These are phyloP conservation scores for Diaporthe amygdali DNA, from an alignment of 2,329 filamentous ascomycete species.

Conservation along the genomic window DNA sequence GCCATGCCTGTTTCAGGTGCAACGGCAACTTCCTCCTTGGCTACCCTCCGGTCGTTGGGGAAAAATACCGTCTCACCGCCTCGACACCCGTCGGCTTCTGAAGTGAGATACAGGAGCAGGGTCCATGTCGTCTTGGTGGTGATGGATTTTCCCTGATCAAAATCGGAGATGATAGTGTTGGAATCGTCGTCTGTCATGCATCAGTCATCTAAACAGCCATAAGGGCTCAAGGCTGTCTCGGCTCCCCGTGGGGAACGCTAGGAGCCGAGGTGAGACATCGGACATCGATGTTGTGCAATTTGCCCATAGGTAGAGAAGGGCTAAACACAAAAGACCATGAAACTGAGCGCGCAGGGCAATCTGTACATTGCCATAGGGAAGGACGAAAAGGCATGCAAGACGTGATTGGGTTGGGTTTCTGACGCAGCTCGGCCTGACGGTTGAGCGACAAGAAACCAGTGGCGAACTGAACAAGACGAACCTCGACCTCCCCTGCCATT, in stretches of 20 bases:
- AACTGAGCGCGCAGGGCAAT: background rate
- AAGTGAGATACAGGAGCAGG: slow-evolving; percentile 84
- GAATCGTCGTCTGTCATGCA: slow-evolving; percentile 78
- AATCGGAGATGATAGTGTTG: slow-evolving; percentile 70
- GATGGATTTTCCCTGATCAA: slow-evolving; percentile 40
- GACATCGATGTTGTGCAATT: background rate
- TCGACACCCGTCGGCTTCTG: slow-evolving; percentile 72
- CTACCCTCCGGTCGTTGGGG: slow-evolving; percentile 64
- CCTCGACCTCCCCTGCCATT: background rate
- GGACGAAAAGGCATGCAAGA: background rate
- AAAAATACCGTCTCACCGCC: slow-evolving; percentile 95
- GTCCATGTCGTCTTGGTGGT: slow-evolving; percentile 87
- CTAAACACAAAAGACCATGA: background rate
- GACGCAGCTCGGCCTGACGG: slow-evolving; percentile 11
- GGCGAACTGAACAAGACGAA: background rate
- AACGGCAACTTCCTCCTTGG: slow-evolving; percentile 72
- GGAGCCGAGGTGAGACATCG: background rate
- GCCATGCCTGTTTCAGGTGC: slow-evolving; percentile 83
- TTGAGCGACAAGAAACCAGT: background rate
- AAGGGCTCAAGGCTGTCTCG: slow-evolving; percentile 14
- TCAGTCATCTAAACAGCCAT: slow-evolving; percentile 18
- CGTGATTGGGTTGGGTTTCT: background rate
- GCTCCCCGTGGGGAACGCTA: background rate
- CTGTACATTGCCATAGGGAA: background rate
- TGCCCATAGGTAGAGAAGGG: background rate